These are phyloP conservation scores for Monosporozyma yasuniensis DNA, from an alignment of 805 yeast species.

Conservation along the genomic window DNA sequence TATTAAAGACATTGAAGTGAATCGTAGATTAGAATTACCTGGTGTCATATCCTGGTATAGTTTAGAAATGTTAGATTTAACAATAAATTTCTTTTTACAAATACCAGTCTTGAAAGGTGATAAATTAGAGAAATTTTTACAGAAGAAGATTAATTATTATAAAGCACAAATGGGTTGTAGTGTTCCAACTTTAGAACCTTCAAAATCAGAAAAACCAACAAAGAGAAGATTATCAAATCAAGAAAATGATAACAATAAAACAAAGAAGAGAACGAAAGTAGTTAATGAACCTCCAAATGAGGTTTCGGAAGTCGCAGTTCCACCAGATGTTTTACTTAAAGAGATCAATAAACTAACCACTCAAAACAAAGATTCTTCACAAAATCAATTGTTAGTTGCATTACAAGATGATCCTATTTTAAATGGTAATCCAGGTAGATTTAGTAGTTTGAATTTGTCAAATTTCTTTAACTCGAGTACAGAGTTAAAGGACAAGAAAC, in stretches of 20 bases:
- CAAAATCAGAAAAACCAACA: not conserved
- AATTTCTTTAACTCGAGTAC: conserved; percentile 7
- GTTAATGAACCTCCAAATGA: not conserved
- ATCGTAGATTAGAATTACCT: conserved; percentile 45
- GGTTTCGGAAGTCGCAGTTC: not conserved
- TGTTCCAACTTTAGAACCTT: conserved; percentile 3
- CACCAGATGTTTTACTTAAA: not conserved
- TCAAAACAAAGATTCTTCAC: conserved; percentile 6
- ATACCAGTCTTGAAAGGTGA: conserved; percentile 33
- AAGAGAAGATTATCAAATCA: not conserved
- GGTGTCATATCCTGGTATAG: conserved; percentile 55
- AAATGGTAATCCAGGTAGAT: conserved; percentile 15
- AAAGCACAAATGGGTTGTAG: conserved; percentile 23
- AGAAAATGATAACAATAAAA: not conserved
- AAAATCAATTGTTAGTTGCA: conserved; percentile 24
- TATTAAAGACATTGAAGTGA: conserved; percentile 41
- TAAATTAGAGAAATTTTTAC: conserved; percentile 25
- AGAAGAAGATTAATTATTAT: conserved; percentile 22
- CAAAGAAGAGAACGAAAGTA: not conserved
- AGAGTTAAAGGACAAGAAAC: not conserved
- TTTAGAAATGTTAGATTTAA: conserved; percentile 45
- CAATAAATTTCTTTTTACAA: conserved; percentile 55
- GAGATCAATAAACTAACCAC: not conserved
- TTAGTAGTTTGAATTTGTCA: conserved; percentile 18
- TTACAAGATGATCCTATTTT: conserved; percentile 27